These are phyloP conservation scores for Termitomyces sp. DNA, from an alignment of 768 basidiomycete species.

Conservation along the genomic window DNA sequence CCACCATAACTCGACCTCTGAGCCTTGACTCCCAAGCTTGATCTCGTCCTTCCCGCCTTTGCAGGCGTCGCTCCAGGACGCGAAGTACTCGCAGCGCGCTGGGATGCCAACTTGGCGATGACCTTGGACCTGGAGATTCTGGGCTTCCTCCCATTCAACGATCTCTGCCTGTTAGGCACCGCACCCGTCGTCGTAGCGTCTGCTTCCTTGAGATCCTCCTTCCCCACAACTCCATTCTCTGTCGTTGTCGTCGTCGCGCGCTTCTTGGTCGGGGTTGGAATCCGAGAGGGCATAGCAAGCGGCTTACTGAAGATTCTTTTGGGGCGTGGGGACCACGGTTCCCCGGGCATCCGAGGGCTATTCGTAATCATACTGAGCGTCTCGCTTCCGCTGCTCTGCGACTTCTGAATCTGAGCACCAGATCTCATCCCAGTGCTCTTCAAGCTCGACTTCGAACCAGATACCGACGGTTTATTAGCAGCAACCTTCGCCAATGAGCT, in stretches of 20 bases:
- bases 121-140: conserved; percentile 81
- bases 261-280: conserved; percentile 31
- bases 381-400: background rate
- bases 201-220: background rate
- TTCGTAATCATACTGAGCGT: conserved; percentile 31
- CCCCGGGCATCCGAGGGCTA: conserved; percentile 16
- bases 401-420: background rate
- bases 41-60: conserved; percentile 33
- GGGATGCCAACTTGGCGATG: conserved; percentile 70
- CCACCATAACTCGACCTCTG: conserved; percentile 36
- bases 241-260: conserved; percentile 17
- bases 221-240: background rate
- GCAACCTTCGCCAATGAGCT: conserved; percentile 67
- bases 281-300: conserved; percentile 33
- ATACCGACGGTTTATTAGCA: conserved; percentile 19
- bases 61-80: conserved; percentile 15
- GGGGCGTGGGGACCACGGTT: conserved; percentile 24
- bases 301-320: conserved; percentile 53
- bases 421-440: conserved; percentile 7
- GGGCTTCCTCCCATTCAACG: conserved; percentile 54
- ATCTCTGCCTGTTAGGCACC: conserved; percentile 18
- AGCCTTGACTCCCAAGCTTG: conserved; percentile 48
- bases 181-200: background rate
- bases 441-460: conserved; percentile 8
- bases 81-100: conserved; percentile 45